These are phyloP conservation scores for Saccharomyces hybrid DNA, from an alignment of 1,139 yeast species.

Conservation along the genomic window DNA sequence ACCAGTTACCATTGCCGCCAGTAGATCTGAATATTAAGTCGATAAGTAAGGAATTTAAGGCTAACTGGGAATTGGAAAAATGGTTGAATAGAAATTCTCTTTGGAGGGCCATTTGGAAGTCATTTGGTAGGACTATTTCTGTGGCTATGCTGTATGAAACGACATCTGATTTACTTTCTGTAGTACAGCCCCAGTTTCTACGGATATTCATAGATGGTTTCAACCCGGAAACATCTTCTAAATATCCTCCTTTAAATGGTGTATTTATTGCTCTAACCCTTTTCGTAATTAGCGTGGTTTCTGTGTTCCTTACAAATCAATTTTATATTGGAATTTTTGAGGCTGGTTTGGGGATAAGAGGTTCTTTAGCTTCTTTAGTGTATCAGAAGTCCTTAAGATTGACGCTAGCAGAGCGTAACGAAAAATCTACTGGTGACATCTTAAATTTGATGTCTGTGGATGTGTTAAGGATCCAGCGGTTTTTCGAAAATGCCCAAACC, in stretches of 20 bases:
- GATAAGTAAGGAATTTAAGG: conserved; percentile 30
- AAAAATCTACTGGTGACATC: conserved; percentile 49
- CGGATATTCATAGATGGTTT: conserved; percentile 44
- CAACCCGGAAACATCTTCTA: conserved; percentile 23
- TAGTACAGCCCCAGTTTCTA: conserved; percentile 52
- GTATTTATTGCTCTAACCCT: conserved; percentile 43
- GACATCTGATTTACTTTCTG: conserved; percentile 39
- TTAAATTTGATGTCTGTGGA: conserved; percentile 54
- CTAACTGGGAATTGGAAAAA: conserved; percentile 36
- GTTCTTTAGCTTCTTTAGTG: conserved; percentile 43
- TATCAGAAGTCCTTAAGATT: conserved; percentile 45
- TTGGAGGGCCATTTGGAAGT: conserved; percentile 37
- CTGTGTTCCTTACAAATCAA: conserved; percentile 45
- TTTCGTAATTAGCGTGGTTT: conserved; percentile 41
- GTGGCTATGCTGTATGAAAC: conserved; percentile 42
- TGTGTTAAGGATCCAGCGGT: conserved; percentile 46
- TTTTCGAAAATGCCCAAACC: conserved; percentile 46
- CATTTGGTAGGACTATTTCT: conserved; percentile 43
- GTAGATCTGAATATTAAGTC: conserved; percentile 38
- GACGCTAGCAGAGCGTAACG: conserved; percentile 41
- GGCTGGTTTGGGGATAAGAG: conserved; percentile 45
- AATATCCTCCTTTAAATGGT: conserved; percentile 43
- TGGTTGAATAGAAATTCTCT: conserved; percentile 36
- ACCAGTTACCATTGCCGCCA: conserved; percentile 52
- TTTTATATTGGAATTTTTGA: conserved; percentile 46